Percentiles rank a stretch among this genome's conserved stretches.
Conservation (phyloP, 1,284 basidiomycete genomes). For the Apiotrichum domesticum region DNA sequence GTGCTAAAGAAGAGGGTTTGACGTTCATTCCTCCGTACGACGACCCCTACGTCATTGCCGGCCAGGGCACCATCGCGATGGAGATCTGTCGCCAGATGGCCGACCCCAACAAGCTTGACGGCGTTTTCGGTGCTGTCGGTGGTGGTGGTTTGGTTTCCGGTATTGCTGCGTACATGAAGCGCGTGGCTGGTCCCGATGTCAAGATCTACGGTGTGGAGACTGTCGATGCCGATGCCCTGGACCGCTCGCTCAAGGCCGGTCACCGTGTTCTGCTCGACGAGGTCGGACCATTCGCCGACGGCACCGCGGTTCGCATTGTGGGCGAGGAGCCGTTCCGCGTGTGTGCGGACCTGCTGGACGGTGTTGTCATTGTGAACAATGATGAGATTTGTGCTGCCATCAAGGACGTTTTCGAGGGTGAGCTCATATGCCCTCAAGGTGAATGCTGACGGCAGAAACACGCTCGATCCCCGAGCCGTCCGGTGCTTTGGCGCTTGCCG, state of each 20-base stretch:
- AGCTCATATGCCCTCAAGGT: slow-evolving; percentile 14
- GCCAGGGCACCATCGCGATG: slow-evolving; percentile 91
- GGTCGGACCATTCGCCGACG: slow-evolving; percentile 94
- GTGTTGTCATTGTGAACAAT: slow-evolving; percentile 78
- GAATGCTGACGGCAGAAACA: slow-evolving; percentile 58
- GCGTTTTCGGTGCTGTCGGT: slow-evolving; percentile 83
- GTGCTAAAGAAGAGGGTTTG: slow-evolving; percentile 69
- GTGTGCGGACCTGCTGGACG: slow-evolving; percentile 79
- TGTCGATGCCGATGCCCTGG: slow-evolving; percentile 89
- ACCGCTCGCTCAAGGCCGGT: slow-evolving; percentile 66
- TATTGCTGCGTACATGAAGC: slow-evolving; percentile 86
- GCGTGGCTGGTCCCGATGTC: slow-evolving; percentile 78
- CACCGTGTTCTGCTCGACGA: slow-evolving; percentile 77
- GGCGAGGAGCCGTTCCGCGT: slow-evolving; percentile 93
- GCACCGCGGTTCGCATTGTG: slow-evolving; percentile 96
- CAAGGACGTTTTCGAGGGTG: slow-evolving; percentile 97
- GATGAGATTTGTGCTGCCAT: slow-evolving; percentile 98
- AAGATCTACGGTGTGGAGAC: slow-evolving; percentile 93
- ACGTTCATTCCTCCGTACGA: slow-evolving; percentile 96
- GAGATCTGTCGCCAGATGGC: slow-evolving; percentile 85
- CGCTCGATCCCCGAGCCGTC: slow-evolving; percentile 93
- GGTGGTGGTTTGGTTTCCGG: slow-evolving; percentile 90
- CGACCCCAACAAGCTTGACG: slow-evolving; percentile 69
- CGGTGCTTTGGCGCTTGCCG: slow-evolving; percentile 89
- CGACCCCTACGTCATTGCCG: slow-evolving; percentile 92